Evolutionary conservation across 2,329 filamentous ascomycete genomes (phyloP).

Genomic region (Exophiala dermatitidis): DNA sequence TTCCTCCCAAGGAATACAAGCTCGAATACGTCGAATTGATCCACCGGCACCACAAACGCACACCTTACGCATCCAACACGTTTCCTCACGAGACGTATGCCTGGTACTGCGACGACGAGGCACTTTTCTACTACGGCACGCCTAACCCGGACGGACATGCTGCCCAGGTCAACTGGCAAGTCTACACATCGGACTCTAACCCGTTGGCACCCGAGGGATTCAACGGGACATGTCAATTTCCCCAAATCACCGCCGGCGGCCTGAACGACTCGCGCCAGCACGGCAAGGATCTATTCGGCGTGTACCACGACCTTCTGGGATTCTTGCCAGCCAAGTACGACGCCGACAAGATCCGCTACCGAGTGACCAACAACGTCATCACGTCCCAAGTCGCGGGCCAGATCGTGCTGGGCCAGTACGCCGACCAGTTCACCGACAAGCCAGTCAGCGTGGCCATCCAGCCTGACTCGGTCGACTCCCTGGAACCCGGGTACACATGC

Average conservation of each 20-base stretch:
- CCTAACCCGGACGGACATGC: slow-evolving; percentile 43
- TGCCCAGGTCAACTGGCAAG: slow-evolving; percentile 58
- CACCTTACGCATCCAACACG: slow-evolving; percentile 68
- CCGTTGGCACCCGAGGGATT: slow-evolving; percentile 61
- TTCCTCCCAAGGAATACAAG: slow-evolving; percentile 49
- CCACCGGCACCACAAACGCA: slow-evolving; percentile 78
- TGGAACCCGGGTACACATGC: slow-evolving; percentile 69
- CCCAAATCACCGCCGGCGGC: slow-evolving; percentile 66
- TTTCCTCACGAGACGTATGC: slow-evolving; percentile 66
- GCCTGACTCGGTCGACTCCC: slow-evolving; percentile 54
- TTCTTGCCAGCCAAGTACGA: slow-evolving; percentile 55
- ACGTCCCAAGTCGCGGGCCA: slow-evolving; percentile 74
- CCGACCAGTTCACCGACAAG: slow-evolving; percentile 27
- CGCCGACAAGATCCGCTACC: slow-evolving; percentile 50
- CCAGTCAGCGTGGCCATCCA: slow-evolving; percentile 40
- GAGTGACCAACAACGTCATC: slow-evolving; percentile 76
- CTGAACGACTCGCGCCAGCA: slow-evolving; percentile 69
- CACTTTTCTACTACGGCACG: slow-evolving; percentile 61
- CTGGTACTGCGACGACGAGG: slow-evolving; percentile 67
- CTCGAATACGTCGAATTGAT: slow-evolving; percentile 72
- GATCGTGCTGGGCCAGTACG: slow-evolving; percentile 65
- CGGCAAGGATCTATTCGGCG: slow-evolving; percentile 66
- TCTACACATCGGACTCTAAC: slow-evolving; percentile 56
- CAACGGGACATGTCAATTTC: slow-evolving; percentile 69
- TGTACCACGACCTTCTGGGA: slow-evolving; percentile 62